Percentiles rank a stretch among this genome's conserved stretches.
phyloP scores from a whole-genome alignment of 495 filamentous ascomycete species.

The Pseudomonodictys pantanalensis region DNA sequence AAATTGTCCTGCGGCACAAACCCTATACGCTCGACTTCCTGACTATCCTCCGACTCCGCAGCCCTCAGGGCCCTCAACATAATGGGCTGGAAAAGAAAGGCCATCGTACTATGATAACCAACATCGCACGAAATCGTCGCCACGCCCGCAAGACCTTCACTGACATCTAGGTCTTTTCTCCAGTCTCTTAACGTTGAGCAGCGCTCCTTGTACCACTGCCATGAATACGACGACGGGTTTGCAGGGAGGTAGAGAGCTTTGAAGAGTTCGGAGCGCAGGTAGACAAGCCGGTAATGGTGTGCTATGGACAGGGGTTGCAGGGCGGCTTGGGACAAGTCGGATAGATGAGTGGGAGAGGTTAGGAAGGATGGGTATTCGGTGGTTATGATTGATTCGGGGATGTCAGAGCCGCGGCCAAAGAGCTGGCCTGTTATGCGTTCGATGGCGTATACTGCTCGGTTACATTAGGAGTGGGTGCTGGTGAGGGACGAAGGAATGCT shows the following conservation, averaged over 20 bases:
- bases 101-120: slow-evolving; percentile 13
- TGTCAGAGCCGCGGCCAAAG: slow-evolving; percentile 12
- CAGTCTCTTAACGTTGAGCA: slow-evolving; percentile 3
- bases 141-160: slow-evolving; percentile 4
- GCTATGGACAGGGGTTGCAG: slow-evolving; percentile 13
- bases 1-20: slow-evolving; percentile 15
- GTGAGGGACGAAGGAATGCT: neutral
- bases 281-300: slow-evolving; percentile 15
- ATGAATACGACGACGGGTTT: neutral
- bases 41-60: neutral
- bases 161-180: slow-evolving; percentile 1
- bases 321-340: neutral
- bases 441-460: slow-evolving; percentile 1
- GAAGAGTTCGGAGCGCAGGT: slow-evolving; percentile 17
- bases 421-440: slow-evolving; percentile 14
- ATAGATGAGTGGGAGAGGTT: neutral
- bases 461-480: neutral
- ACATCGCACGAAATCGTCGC: slow-evolving; percentile 16
- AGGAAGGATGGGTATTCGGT: slow-evolving; percentile 6
- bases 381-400: slow-evolving; percentile 18
- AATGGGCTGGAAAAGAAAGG: slow-evolving; percentile 14
- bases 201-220: slow-evolving; percentile 9
- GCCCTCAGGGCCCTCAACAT: slow-evolving; percentile 4
- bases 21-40: neutral
- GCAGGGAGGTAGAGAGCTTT: slow-evolving; percentile 10